Evolutionary conservation across 2,329 filamentous ascomycete species (phyloP).

Genomic region (Venturia aucupariae): DNA sequence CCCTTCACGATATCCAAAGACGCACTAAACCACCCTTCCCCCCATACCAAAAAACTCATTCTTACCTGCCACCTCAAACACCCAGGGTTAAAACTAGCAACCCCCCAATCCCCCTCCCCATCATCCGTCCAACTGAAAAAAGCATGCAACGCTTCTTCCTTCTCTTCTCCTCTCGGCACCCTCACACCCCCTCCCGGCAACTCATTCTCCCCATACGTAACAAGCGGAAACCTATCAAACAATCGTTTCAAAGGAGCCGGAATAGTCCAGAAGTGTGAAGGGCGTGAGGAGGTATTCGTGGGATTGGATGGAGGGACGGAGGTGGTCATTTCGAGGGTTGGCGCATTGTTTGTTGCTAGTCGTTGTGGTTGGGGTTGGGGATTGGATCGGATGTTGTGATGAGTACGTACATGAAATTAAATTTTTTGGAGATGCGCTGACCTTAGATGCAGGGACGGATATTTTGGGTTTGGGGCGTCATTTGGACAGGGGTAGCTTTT

Average conservation of each 20-base stretch:
- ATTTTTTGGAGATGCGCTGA: slow-evolving; percentile 6
- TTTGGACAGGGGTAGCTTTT: background rate
- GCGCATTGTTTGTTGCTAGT: background rate
- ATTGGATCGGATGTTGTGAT: background rate
- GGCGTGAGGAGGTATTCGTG: background rate
- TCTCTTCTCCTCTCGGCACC: slow-evolving; percentile 33
- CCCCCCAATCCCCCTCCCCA: background rate
- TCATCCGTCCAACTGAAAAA: slow-evolving; percentile 10
- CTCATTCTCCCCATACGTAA: slow-evolving; percentile 63
- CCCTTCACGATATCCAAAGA: background rate
- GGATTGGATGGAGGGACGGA: background rate
- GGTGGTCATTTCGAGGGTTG: background rate
- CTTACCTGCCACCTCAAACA: slow-evolving; percentile 95
- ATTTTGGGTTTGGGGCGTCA: background rate
- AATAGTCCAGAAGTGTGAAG: slow-evolving; percentile 33
- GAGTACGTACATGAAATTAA: too few relatives aligned
- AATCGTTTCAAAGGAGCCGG: slow-evolving; percentile 70
- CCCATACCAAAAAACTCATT: slow-evolving; percentile 12
- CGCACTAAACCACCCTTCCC: too few relatives aligned
- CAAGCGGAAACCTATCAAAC: slow-evolving; percentile 76
- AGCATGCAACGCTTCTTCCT: slow-evolving; percentile 6
- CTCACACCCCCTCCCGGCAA: slow-evolving; percentile 50
- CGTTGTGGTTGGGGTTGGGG: background rate
- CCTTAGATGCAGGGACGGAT: background rate
- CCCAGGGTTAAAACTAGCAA: slow-evolving; percentile 74